Conservation (phyloP, 352 stramenopile genomes). For the Thraustochytrium sp. region DNA sequence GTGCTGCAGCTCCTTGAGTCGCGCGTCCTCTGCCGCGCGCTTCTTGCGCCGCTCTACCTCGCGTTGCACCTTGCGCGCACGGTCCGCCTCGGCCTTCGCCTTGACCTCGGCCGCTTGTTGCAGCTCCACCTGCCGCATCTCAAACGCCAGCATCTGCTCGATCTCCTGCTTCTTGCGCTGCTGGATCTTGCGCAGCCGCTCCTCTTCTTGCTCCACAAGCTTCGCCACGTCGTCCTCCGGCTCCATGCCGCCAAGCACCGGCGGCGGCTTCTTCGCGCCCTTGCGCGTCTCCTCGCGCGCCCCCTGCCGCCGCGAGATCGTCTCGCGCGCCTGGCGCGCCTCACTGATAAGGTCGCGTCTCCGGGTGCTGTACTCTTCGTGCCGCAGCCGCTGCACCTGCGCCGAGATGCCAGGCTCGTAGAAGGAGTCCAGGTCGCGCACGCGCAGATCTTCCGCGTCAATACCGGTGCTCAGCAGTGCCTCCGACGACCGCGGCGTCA, state of each 20-base stretch:
- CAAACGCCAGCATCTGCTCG: conserved; percentile 47
- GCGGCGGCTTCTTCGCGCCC: not conserved
- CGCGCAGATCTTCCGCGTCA: conserved; percentile 75
- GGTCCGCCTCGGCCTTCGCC: conserved; percentile 43
- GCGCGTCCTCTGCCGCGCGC: conserved; percentile 50
- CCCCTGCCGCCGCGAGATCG: conserved; percentile 54
- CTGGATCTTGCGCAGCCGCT: conserved; percentile 42
- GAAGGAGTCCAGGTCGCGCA: conserved; percentile 82
- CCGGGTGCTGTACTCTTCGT: conserved; percentile 82
- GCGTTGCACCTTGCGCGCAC: conserved; percentile 40
- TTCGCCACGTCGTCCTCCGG: conserved; percentile 58
- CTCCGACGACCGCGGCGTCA: conserved; percentile 77
- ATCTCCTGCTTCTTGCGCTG: conserved; percentile 44
- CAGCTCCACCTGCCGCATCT: conserved; percentile 61
- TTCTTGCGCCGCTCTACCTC: conserved; percentile 15
- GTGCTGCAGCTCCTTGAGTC: conserved; percentile 61
- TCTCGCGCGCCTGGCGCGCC: conserved; percentile 67
- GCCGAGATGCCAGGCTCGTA: conserved; percentile 69
- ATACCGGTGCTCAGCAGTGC: conserved; percentile 77
- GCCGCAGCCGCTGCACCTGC: conserved; percentile 77
- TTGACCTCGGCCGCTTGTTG: conserved; percentile 57
- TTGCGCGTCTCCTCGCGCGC: conserved; percentile 37
- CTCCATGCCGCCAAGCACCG: not conserved
- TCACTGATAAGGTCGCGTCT: conserved; percentile 82
- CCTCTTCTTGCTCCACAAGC: conserved; percentile 39